These are phyloP conservation scores for Didymella keratinophila DNA, from an alignment of 2,329 filamentous ascomycete genomes.

Conservation along the genomic window DNA sequence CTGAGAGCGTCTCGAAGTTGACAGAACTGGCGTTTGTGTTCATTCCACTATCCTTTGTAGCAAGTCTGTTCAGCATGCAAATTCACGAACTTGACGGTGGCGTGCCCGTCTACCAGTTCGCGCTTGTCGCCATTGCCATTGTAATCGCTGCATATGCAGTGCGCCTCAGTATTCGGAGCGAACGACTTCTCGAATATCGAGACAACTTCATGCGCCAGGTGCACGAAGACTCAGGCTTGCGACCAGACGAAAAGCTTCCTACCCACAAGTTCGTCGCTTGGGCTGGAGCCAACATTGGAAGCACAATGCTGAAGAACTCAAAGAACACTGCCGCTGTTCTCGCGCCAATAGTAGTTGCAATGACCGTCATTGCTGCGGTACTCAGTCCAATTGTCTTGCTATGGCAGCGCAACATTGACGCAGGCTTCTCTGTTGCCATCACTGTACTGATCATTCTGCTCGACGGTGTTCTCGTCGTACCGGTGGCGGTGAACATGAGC, in stretches of 20 bases:
- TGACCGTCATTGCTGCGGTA: neutral
- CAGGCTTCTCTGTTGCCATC: neutral
- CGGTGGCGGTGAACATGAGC: too few species aligned
- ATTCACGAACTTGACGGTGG: constrained; percentile 32
- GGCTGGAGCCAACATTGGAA: neutral
- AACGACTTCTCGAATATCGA: neutral
- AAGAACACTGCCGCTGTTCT: neutral
- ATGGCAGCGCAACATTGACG: neutral
- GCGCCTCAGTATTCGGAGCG: constrained; percentile 1
- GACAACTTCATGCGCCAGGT: neutral
- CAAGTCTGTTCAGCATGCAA: constrained; percentile 42
- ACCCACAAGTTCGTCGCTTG: neutral
- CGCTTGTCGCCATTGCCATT: neutral
- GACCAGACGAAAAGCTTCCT: neutral
- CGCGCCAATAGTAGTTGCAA: neutral
- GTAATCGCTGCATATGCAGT: neutral
- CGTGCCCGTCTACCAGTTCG: constrained; percentile 24
- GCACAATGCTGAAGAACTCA: neutral
- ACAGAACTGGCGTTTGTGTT: constrained; percentile 47
- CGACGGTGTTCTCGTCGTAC: too few species aligned
- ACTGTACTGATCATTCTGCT: neutral
- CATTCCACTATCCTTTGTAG: constrained; percentile 42
- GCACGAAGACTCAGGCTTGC: neutral
- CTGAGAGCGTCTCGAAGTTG: constrained; percentile 40
- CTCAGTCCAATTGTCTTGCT: neutral